Conservation (phyloP, 257 asterid genomes). For the Nicotiana otophora region DNA sequence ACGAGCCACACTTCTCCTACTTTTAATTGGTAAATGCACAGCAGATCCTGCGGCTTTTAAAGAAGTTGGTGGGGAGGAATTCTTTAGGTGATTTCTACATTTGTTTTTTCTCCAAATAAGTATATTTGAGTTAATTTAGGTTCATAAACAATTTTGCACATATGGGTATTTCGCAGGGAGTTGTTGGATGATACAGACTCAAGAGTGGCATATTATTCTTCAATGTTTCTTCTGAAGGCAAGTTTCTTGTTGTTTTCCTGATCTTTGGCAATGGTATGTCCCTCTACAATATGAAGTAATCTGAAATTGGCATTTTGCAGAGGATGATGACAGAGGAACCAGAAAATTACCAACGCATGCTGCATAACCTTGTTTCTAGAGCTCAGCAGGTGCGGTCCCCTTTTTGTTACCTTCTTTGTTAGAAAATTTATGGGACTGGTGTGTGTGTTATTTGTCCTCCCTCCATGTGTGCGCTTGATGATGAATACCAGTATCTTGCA, state of each 20-base stretch:
- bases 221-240: constrained; percentile 97
- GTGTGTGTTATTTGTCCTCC: background rate
- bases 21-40: constrained; percentile 95
- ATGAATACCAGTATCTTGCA: background rate
- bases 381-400: constrained; percentile 81
- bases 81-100: constrained; percentile 59
- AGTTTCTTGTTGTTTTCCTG: constrained; percentile 34
- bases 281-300: constrained; percentile 9
- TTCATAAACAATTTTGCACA: background rate
- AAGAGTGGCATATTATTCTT: constrained; percentile 98
- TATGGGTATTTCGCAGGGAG: constrained; percentile 50
- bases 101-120: constrained; percentile 13
- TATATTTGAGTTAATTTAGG: constrained; percentile 8
- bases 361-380: constrained; percentile 83
- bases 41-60: constrained; percentile 84
- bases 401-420: background rate
- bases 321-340: constrained; percentile 99
- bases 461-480: background rate
- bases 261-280: constrained; percentile 8
- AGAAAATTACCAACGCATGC: constrained; percentile 88
- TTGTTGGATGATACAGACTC: constrained; percentile 92
- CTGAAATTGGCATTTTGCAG: constrained; percentile 39
- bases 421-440: background rate
- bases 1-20: constrained; percentile 93
- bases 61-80: constrained; percentile 91